Evolutionary conservation across 2,329 filamentous ascomycete genomes (phyloP).

Genomic region (Fusarium mundagurra): DNA sequence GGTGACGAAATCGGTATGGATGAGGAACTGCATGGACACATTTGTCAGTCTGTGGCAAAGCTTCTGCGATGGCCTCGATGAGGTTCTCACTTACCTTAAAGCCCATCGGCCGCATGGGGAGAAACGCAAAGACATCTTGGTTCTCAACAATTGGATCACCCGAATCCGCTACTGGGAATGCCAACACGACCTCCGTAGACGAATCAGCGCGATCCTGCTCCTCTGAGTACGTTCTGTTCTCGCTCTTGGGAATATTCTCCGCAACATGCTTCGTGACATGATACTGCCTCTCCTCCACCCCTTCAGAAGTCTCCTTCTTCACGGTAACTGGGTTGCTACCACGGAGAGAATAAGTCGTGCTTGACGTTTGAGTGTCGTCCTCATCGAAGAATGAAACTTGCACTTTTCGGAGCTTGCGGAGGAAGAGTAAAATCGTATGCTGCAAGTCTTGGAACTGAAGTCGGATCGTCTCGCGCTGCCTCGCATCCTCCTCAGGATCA

Average conservation of each 20-base stretch:
- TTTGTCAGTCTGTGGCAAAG: not conserved
- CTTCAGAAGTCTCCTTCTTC: not conserved
- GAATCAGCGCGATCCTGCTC: slow-evolving; percentile 40
- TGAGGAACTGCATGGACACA: slow-evolving; percentile 50
- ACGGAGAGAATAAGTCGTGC: slow-evolving; percentile 18
- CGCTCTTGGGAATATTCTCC: slow-evolving; percentile 45
- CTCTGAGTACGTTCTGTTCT: slow-evolving; percentile 48
- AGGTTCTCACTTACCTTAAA: slow-evolving; percentile 50
- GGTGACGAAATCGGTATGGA: slow-evolving; percentile 62
- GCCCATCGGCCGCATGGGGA: slow-evolving; percentile 54
- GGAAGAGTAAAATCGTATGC: slow-evolving; percentile 53
- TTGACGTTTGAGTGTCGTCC: not conserved
- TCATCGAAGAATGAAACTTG: slow-evolving; percentile 44
- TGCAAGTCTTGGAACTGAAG: slow-evolving; percentile 52
- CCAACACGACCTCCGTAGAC: slow-evolving; percentile 53
- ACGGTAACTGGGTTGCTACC: slow-evolving; percentile 11
- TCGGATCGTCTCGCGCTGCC: slow-evolving; percentile 40
- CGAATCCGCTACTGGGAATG: slow-evolving; percentile 54
- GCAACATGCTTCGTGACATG: slow-evolving; percentile 46
- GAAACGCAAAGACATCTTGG: slow-evolving; percentile 58
- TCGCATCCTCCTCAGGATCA: slow-evolving; percentile 14
- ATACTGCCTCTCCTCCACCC: slow-evolving; percentile 20
- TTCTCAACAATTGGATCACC: slow-evolving; percentile 48
- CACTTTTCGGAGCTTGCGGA: slow-evolving; percentile 52
- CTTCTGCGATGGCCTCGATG: too few relatives aligned